These are phyloP conservation scores for Pseudonectria foliicola DNA, from an alignment of 2,329 filamentous ascomycete genomes.

Conservation along the genomic window DNA sequence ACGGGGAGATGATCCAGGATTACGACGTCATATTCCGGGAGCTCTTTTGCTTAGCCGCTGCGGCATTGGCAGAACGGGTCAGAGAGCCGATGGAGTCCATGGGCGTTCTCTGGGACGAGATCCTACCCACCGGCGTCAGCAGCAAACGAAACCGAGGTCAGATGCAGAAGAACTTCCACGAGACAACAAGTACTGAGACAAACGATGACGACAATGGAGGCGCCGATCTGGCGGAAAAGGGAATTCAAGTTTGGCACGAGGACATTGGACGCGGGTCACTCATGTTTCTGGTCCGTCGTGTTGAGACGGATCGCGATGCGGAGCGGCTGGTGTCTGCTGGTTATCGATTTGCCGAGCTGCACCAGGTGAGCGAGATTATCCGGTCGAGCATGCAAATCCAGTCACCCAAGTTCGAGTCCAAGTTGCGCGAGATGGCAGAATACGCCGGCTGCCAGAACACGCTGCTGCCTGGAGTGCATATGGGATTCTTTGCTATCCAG, in stretches of 20 bases:
- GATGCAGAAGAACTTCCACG: conserved; percentile 10
- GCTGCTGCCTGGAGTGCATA: conserved; percentile 45
- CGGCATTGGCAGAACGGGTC: conserved; percentile 62
- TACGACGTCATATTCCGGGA: conserved; percentile 76
- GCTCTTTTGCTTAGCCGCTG: conserved; percentile 73
- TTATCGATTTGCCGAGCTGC: conserved; percentile 67
- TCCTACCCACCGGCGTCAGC: conserved; percentile 55
- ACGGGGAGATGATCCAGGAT: conserved; percentile 54
- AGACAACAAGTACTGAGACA: conserved; percentile 7
- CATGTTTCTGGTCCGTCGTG: conserved; percentile 67
- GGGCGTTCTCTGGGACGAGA: conserved; percentile 69
- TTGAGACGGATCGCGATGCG: conserved; percentile 50
- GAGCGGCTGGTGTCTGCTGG: conserved; percentile 62
- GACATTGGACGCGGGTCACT: conserved; percentile 65
- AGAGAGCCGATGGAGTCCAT: conserved; percentile 55
- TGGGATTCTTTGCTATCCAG: conserved; percentile 52
- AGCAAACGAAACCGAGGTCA: conserved; percentile 13
- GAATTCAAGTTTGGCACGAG: conserved; percentile 19
- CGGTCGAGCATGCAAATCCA: conserved; percentile 69
- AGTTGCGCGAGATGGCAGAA: conserved; percentile 57
- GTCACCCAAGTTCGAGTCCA: conserved; percentile 49
- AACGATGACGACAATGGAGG: conserved; percentile 15
- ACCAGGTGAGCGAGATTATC: conserved; percentile 62
- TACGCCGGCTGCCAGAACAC: conserved; percentile 44
- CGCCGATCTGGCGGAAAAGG: conserved; percentile 36